Conservation (phyloP, 306 rosid species). For the Cucumis melo region DNA sequence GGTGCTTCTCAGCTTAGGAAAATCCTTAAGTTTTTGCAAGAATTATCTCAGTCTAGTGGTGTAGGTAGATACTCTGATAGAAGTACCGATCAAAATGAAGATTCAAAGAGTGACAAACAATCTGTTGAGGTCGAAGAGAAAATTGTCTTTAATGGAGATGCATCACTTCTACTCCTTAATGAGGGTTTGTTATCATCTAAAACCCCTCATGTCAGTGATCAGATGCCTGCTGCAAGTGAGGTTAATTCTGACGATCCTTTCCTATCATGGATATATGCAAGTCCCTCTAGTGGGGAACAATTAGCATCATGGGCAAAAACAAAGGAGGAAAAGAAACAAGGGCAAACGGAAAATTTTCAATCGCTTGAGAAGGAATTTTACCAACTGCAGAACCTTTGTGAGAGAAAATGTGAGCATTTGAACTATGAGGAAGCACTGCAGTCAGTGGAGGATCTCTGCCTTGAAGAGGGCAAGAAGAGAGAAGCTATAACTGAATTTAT, state of each 20-base stretch:
- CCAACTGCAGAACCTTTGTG: slow-evolving; percentile 65
- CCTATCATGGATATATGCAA: slow-evolving; percentile 71
- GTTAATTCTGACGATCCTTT: slow-evolving; percentile 32
- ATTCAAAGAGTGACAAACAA: slow-evolving; percentile 24
- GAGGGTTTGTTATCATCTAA: slow-evolving; percentile 45
- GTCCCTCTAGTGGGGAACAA: slow-evolving; percentile 59
- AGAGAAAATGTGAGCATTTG: slow-evolving; percentile 63
- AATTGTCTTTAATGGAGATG: slow-evolving; percentile 74
- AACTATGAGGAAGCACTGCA: slow-evolving; percentile 70
- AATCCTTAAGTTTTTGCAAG: slow-evolving; percentile 84
- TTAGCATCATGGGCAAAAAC: slow-evolving; percentile 53
- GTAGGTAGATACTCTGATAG: slow-evolving; percentile 58
- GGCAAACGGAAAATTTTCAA: slow-evolving; percentile 60
- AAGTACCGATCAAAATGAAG: slow-evolving; percentile 35
- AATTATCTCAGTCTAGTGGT: slow-evolving; percentile 64
- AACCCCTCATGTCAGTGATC: slow-evolving; percentile 19
- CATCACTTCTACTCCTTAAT: slow-evolving; percentile 60
- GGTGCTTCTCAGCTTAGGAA: slow-evolving; percentile 70
- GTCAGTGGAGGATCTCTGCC: slow-evolving; percentile 72
- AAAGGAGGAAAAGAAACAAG: slow-evolving; percentile 59
- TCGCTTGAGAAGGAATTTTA: slow-evolving; percentile 74
- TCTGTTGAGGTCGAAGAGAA: slow-evolving; percentile 48
- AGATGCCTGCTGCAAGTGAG: slow-evolving; percentile 26
- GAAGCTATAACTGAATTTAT: slow-evolving; percentile 44
- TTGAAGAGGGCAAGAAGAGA: slow-evolving; percentile 75